Conservation (phyloP, 176 grass and related monocot species). For the Oryza longistaminata region DNA sequence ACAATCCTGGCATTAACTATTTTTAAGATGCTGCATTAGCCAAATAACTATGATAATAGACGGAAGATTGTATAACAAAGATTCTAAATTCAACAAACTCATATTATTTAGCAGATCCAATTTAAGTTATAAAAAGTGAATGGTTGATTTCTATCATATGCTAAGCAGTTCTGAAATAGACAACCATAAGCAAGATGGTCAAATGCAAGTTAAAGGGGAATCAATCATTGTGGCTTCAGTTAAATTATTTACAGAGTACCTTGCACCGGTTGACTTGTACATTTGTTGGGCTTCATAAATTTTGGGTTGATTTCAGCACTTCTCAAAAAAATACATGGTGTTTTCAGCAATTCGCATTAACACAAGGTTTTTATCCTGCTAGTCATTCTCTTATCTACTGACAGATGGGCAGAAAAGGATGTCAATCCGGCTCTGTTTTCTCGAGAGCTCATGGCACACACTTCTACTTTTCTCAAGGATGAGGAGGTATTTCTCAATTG, state of each 20-base stretch:
- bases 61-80: not conserved
- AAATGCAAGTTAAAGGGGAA: slow-evolving; percentile 13
- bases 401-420: slow-evolving; percentile 91
- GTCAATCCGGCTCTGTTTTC: slow-evolving; percentile 95
- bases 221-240: not conserved
- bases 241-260: slow-evolving; percentile 36
- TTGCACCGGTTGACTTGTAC: slow-evolving; percentile 89
- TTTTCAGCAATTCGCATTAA: slow-evolving; percentile 46
- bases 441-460: slow-evolving; percentile 80
- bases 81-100: not conserved
- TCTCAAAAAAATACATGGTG: slow-evolving; percentile 5
- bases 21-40: not conserved
- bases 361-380: slow-evolving; percentile 72
- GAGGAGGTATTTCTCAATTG: slow-evolving; percentile 56
- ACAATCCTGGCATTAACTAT: slow-evolving; percentile 5
- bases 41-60: not conserved
- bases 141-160: not conserved
- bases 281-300: slow-evolving; percentile 90
- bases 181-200: not conserved
- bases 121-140: slow-evolving; percentile 19
- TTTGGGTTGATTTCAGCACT: slow-evolving; percentile 12
- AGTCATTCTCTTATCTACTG: slow-evolving; percentile 73
- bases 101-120: not conserved
- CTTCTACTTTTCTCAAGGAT: slow-evolving; percentile 61
- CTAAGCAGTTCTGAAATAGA: not conserved